Evolutionary conservation across 176 grass and related monocot species (phyloP).

Genomic region (Hyparrhenia diplandra): DNA sequence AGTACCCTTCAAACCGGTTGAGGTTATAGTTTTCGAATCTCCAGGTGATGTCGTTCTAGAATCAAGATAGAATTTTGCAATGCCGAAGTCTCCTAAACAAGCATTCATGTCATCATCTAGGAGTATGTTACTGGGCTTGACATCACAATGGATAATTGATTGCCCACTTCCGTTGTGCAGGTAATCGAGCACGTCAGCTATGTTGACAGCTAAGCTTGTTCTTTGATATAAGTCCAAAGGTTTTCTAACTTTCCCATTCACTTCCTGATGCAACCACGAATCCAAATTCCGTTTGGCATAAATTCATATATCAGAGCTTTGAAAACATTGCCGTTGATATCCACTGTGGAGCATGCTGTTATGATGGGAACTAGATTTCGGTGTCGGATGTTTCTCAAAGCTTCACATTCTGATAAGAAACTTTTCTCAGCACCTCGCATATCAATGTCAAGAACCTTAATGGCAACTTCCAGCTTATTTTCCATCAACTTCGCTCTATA

Average conservation of each 20-base stretch:
- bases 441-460: too few species aligned
- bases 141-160: slow-evolving; percentile 40
- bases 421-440: too few species aligned
- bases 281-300: slow-evolving; percentile 20
- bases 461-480: too few species aligned
- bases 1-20: too few species aligned
- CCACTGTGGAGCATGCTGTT: slow-evolving; percentile 36
- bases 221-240: slow-evolving; percentile 22
- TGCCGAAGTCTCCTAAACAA: slow-evolving; percentile 69
- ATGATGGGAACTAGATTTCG: slow-evolving; percentile 51
- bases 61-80: slow-evolving; percentile 14
- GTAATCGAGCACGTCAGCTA: slow-evolving; percentile 43
- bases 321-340: slow-evolving; percentile 19
- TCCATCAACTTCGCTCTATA: too few species aligned
- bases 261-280: slow-evolving; percentile 8
- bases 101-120: slow-evolving; percentile 33
- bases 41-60: too few species aligned
- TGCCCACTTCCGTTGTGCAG: slow-evolving; percentile 24
- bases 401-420: not conserved
- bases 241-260: not conserved
- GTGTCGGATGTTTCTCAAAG: too few species aligned
- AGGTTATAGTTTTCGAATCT: too few species aligned
- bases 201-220: slow-evolving; percentile 17
- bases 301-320: slow-evolving; percentile 56
- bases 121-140: slow-evolving; percentile 50